Evolutionary conservation across 1,284 basidiomycete genomes (phyloP).

Genomic region (Puccinia polysora): DNA sequence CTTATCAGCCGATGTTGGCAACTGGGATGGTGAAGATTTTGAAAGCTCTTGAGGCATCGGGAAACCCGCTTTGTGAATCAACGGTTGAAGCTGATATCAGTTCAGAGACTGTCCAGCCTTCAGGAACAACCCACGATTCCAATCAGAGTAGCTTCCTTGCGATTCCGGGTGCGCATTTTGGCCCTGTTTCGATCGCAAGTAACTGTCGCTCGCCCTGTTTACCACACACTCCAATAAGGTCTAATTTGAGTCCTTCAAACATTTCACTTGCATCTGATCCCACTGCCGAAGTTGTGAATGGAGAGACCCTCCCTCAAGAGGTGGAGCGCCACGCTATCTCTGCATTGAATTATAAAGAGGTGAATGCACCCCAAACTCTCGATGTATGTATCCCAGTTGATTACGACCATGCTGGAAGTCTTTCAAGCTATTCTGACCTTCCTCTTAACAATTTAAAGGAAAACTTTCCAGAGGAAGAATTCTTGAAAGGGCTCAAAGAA

Average conservation of each 20-base stretch:
- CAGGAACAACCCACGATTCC: background rate
- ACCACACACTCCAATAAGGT: background rate
- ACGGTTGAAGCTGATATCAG: background rate
- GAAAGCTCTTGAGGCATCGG: conserved; percentile 9
- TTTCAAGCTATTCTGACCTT: too few species aligned
- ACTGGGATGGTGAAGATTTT: conserved; percentile 41
- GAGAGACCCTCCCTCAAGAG: conserved; percentile 16
- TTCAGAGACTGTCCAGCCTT: background rate
- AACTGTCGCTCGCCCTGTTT: conserved; percentile 9
- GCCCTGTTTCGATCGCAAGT: background rate
- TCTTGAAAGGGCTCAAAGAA: background rate
- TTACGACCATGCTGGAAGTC: too few species aligned
- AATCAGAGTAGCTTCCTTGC: background rate
- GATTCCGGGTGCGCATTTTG: background rate
- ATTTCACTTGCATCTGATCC: background rate
- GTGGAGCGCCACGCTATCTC: background rate
- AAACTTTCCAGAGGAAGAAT: background rate
- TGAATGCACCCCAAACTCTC: background rate
- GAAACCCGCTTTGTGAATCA: background rate
- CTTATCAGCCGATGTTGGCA: conserved; percentile 37
- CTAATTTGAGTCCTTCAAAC: background rate
- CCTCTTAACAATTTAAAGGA: background rate
- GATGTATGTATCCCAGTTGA: too few species aligned
- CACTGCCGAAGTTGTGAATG: background rate
- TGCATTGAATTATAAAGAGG: background rate